Conservation (phyloP, 345 rosid species). For the Rhodomyrtus tomentosa region DNA sequence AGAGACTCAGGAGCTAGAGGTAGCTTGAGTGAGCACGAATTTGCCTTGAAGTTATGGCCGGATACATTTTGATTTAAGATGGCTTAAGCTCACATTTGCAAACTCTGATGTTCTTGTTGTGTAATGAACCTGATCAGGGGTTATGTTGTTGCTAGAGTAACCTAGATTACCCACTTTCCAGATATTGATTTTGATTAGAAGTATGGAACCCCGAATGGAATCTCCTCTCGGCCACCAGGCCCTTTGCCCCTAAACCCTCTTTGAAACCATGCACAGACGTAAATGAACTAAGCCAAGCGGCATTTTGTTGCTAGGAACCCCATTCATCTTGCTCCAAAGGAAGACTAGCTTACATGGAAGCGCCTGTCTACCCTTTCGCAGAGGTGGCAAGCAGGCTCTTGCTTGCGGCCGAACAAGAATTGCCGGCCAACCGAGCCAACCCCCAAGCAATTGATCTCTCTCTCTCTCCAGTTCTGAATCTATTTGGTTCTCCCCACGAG, state of each 20-base stretch:
- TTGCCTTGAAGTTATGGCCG: conserved; percentile 23
- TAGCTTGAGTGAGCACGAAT: conserved; percentile 42
- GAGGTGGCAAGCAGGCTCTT: not conserved
- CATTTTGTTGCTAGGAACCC: not conserved
- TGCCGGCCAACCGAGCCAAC: not conserved
- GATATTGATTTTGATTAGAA: not conserved
- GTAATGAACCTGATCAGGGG: not conserved
- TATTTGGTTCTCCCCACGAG: not conserved
- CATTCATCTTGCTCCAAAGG: not conserved
- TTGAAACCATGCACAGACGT: not conserved
- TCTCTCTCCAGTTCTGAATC: not conserved
- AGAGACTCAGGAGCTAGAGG: conserved; percentile 36
- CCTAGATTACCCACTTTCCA: not conserved
- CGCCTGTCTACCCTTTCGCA: not conserved
- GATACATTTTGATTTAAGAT: not conserved
- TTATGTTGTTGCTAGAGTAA: not conserved
- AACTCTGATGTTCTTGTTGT: not conserved
- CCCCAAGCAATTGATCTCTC: not conserved
- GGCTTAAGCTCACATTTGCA: not conserved
- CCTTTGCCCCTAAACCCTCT: not conserved
- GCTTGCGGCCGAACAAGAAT: not conserved
- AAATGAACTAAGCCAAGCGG: not conserved
- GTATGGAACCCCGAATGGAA: not conserved
- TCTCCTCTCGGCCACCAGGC: not conserved
- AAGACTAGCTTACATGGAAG: not conserved